These are phyloP conservation scores for Rhodocollybia butyracea DNA, from an alignment of 768 basidiomycete genomes.

Conservation along the genomic window DNA sequence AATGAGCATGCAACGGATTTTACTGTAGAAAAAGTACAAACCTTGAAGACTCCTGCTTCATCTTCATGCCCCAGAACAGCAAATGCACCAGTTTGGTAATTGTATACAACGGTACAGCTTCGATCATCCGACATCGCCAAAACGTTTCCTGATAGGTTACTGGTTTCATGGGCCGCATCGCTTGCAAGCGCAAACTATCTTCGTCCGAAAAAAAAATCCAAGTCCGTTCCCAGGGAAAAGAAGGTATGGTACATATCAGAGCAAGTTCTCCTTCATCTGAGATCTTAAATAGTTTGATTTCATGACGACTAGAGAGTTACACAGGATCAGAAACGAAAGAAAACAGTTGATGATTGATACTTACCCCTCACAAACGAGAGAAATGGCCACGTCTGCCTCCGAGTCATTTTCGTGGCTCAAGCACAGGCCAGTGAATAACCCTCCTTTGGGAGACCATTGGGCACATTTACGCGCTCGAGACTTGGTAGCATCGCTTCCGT, in stretches of 20 bases:
- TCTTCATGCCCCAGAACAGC: conserved; percentile 42
- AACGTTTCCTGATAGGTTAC: conserved; percentile 48
- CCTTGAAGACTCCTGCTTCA: conserved; percentile 26
- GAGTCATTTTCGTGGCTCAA: conserved; percentile 46
- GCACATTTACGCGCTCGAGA: conserved; percentile 26
- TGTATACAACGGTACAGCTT: conserved; percentile 47
- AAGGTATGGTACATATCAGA: conserved; percentile 27
- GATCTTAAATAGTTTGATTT: conserved; percentile 29
- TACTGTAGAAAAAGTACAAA: conserved; percentile 1
- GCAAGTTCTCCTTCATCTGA: conserved; percentile 17
- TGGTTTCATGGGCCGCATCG: conserved; percentile 32
- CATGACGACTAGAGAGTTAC: conserved; percentile 22
- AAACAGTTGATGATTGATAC: conserved; percentile 26
- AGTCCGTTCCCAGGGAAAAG: conserved; percentile 22
- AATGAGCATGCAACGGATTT: conserved; percentile 3
- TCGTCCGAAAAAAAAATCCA: neutral
- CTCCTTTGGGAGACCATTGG: conserved; percentile 54
- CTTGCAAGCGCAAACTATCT: neutral
- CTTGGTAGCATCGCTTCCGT: conserved; percentile 10
- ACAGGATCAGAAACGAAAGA: too few relatives aligned
- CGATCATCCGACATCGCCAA: conserved; percentile 53
- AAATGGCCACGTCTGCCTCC: conserved; percentile 48
- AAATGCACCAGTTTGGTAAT: conserved; percentile 48
- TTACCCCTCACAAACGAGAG: conserved; percentile 44
- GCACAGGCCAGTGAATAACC: conserved; percentile 48